Evolutionary conservation across 202 grass and related monocot species (phyloP).

Genomic region (Zoysia matrella): DNA sequence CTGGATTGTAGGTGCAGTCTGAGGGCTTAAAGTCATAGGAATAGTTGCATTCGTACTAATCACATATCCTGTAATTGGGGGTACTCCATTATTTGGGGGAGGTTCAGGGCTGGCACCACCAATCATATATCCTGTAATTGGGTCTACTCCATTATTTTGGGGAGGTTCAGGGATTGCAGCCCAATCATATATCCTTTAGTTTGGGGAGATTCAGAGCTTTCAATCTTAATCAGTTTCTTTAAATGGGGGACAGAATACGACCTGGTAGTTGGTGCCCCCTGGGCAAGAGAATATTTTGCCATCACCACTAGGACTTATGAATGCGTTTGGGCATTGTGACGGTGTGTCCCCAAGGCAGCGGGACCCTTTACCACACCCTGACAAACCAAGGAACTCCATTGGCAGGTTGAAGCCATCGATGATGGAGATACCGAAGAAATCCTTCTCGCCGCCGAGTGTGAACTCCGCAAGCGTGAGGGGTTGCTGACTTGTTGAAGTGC

Average conservation of each 20-base stretch:
- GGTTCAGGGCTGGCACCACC: too few species aligned
- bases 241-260: conserved; percentile 36
- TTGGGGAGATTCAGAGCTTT: too few species aligned
- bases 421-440: not conserved
- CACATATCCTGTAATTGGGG: too few species aligned
- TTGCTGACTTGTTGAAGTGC: not conserved
- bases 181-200: too few species aligned
- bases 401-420: not conserved
- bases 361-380: not conserved
- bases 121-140: too few species aligned
- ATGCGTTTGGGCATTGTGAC: conserved; percentile 36
- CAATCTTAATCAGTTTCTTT: too few species aligned
- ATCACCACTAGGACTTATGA: not conserved
- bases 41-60: too few species aligned
- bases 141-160: too few species aligned
- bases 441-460: not conserved
- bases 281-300: conserved; percentile 8
- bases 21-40: not conserved
- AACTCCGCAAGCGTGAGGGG: not conserved
- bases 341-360: not conserved
- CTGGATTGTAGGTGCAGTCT: not conserved
- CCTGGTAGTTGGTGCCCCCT: conserved; percentile 26
- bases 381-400: not conserved
- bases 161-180: too few species aligned
- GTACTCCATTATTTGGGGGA: too few species aligned